phyloP scores from a whole-genome alignment of 2,329 filamentous ascomycete species.

The Fusarium penzigii region DNA sequence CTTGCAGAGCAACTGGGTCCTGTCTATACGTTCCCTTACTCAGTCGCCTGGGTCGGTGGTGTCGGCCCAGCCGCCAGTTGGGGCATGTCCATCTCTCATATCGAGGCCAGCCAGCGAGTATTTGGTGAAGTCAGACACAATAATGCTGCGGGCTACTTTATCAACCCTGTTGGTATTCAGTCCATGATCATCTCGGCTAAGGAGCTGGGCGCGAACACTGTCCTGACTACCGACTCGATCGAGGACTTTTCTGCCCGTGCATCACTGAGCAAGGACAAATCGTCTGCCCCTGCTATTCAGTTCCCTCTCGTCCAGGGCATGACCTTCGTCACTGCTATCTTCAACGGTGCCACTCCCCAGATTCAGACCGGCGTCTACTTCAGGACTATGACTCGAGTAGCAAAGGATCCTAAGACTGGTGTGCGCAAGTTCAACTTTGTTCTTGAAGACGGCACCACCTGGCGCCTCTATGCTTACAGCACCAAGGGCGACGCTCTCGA shows the following conservation, averaged over 20 bases:
- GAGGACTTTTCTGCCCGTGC: conserved; percentile 66
- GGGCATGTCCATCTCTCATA: conserved; percentile 77
- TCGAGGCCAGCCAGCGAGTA: conserved; percentile 66
- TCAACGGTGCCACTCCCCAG: conserved; percentile 67
- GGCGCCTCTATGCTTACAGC: conserved; percentile 77
- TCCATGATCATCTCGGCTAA: conserved; percentile 77
- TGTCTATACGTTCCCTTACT: conserved; percentile 76
- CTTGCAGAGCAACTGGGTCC: conserved; percentile 69
- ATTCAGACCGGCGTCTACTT: conserved; percentile 78
- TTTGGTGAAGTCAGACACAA: conserved; percentile 60
- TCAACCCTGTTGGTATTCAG: conserved; percentile 80
- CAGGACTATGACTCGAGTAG: conserved; percentile 60
- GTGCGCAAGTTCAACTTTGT: conserved; percentile 75
- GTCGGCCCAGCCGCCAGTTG: conserved; percentile 64
- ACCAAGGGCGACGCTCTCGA: conserved; percentile 61
- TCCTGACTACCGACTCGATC: conserved; percentile 53
- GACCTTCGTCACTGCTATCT: conserved; percentile 80
- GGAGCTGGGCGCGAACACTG: conserved; percentile 66
- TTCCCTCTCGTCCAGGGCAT: conserved; percentile 90
- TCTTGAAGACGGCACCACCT: conserved; percentile 71
- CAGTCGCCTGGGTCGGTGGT: conserved; percentile 67
- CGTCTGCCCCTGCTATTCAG: conserved; percentile 61
- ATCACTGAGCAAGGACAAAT: conserved; percentile 60
- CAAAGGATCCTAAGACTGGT: conserved; percentile 58
- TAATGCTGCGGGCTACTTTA: conserved; percentile 69